phyloP scores from a whole-genome alignment of 2,329 filamentous ascomycete genomes.

The Botrytis hyacinthi region DNA sequence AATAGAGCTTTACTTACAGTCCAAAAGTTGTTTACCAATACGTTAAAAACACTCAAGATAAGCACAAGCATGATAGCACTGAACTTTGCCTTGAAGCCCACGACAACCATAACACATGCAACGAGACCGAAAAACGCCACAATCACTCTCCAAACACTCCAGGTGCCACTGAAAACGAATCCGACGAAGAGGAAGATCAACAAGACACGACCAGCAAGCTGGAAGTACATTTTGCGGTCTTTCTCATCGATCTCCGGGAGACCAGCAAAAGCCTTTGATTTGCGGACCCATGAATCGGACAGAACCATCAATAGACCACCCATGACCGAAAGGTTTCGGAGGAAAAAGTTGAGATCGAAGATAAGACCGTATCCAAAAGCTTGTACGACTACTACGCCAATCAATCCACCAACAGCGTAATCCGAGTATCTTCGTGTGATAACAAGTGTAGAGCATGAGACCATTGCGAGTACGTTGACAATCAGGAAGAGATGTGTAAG shows the following conservation, averaged over 20 bases:
- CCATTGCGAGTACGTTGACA: constrained; percentile 86
- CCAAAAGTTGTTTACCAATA: constrained; percentile 99
- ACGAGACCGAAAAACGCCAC: constrained; percentile 83
- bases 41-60: constrained; percentile 93
- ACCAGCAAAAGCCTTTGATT: constrained; percentile 93
- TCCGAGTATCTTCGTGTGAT: constrained; percentile 92
- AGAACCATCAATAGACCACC: constrained; percentile 97
- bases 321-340: constrained; percentile 96
- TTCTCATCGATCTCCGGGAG: constrained; percentile 95
- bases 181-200: constrained; percentile 97
- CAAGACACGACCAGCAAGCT: constrained; percentile 91
- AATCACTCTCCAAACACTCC: constrained; percentile 82
- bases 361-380: constrained; percentile 96
- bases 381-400: constrained; percentile 87
- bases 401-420: constrained; percentile 85
- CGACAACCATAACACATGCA: constrained; percentile 96
- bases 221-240: constrained; percentile 99
- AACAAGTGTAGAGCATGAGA: constrained; percentile 75
- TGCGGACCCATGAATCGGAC: constrained; percentile 96
- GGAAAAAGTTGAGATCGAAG: constrained; percentile 99
- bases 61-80: constrained; percentile 93
- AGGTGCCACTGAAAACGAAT: constrained; percentile 92
- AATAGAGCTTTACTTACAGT: constrained; percentile 63
- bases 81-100: constrained; percentile 99
- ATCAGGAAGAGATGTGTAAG: constrained; percentile 92